phyloP scores from a whole-genome alignment of 2,329 filamentous ascomycete species.

The Pestalotiopsis sp. region DNA sequence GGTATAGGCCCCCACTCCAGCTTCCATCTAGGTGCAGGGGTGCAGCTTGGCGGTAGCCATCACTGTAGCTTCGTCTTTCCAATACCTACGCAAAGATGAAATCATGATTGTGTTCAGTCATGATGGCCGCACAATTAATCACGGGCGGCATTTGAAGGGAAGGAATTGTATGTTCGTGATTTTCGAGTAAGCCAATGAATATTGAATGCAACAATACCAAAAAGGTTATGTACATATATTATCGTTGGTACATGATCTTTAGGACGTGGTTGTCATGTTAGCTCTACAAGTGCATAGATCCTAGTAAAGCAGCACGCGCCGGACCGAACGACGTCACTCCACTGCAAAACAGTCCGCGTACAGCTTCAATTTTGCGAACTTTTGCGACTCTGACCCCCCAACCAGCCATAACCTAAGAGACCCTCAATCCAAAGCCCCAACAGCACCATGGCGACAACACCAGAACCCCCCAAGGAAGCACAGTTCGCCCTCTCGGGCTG shows the following conservation, averaged over 20 bases:
- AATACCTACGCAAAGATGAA: background rate
- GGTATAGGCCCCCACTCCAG: background rate
- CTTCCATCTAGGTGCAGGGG: background rate
- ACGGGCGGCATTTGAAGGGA: too few relatives aligned
- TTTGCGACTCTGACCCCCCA: background rate
- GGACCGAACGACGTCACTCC: constrained; percentile 11
- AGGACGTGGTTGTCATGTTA: background rate
- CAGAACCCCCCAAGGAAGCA: constrained; percentile 34
- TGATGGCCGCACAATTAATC: too few relatives aligned
- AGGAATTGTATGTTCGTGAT: too few relatives aligned
- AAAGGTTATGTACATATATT: too few relatives aligned
- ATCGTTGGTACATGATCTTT: background rate
- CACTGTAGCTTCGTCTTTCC: background rate
- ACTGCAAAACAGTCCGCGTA: background rate
- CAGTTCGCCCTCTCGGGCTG: constrained; percentile 44
- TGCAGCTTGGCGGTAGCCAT: background rate
- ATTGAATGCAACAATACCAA: too few relatives aligned
- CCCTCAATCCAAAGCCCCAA: background rate
- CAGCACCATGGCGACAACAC: constrained; percentile 25
- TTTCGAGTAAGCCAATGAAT: too few relatives aligned
- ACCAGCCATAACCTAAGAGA: background rate
- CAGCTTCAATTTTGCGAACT: constrained; percentile 3
- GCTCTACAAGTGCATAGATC: background rate
- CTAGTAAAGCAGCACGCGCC: background rate
- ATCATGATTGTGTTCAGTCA: background rate